phyloP scores from a whole-genome alignment of 495 filamentous ascomycete genomes.

The Podospora pseudoanserina region DNA sequence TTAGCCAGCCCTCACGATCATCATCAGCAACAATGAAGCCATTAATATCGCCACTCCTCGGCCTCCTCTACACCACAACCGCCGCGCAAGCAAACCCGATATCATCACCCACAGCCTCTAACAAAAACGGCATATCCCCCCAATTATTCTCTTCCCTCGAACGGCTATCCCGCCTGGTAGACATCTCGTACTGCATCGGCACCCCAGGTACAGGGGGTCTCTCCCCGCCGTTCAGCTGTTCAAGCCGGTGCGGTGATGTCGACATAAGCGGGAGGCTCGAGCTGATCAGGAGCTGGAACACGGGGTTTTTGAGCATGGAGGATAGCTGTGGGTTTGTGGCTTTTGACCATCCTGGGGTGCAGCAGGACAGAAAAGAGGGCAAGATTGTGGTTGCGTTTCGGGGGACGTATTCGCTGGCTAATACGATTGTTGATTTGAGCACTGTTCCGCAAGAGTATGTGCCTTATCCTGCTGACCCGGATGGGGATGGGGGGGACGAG shows the following conservation, averaged over 20 bases:
- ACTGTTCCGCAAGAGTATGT: constrained; percentile 85
- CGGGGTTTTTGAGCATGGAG: constrained; percentile 69
- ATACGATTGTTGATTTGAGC: constrained; percentile 83
- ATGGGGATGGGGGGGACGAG: not conserved
- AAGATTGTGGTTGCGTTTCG: constrained; percentile 87
- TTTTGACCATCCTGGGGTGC: constrained; percentile 56
- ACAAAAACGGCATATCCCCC: constrained; percentile 15
- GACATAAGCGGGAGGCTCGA: constrained; percentile 54
- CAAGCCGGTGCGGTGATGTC: constrained; percentile 79
- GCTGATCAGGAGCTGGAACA: constrained; percentile 83
- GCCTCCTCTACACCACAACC: not conserved
- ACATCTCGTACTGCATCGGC: constrained; percentile 92
- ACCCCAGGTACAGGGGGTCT: constrained; percentile 57
- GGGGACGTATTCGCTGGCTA: constrained; percentile 88
- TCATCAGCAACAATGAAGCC: not conserved
- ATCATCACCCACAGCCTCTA: constrained; percentile 20
- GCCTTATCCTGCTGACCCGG: constrained; percentile 62
- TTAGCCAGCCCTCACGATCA: not conserved
- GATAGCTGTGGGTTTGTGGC: constrained; percentile 95
- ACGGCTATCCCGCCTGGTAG: constrained; percentile 80
- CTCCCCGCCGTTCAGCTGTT: constrained; percentile 74
- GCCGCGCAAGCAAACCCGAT: not conserved
- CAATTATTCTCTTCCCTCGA: constrained; percentile 76
- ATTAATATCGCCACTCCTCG: not conserved
- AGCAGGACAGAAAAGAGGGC: constrained; percentile 10